A percentile compares a stretch with the other conserved stretches of the same genome.
phyloP scores from a whole-genome alignment of 441 rosid species.

The Euphorbia celastroides region DNA sequence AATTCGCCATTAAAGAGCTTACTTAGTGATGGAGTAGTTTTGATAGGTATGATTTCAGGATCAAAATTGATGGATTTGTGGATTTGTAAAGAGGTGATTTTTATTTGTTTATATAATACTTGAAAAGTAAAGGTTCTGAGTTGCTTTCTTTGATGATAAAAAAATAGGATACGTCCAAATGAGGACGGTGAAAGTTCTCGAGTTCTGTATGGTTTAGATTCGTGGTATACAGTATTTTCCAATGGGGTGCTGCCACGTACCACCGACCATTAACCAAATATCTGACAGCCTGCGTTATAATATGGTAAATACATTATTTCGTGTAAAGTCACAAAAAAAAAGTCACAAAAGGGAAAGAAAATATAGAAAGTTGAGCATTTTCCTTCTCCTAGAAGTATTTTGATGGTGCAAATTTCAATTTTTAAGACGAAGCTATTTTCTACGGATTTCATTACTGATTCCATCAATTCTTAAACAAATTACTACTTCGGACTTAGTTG shows the following conservation, averaged over 20 bases:
- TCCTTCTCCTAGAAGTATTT: no score
- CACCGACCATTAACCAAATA: conserved; percentile 24
- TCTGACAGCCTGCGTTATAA: not conserved
- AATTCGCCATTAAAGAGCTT: conserved; percentile 5
- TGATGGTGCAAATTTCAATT: no score
- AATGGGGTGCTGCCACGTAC: conserved; percentile 22
- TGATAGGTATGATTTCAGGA: not conserved
- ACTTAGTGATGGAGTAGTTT: no score
- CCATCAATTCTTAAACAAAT: no score
- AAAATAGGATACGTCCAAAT: conserved; percentile 4
- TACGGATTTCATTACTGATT: no score
- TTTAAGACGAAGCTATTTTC: no score
- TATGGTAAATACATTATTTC: no score
- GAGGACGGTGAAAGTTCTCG: conserved; percentile 16
- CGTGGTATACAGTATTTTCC: not conserved
- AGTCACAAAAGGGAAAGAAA: no score
- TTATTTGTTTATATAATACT: not conserved
- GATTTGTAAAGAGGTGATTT: no score
- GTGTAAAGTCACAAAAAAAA: no score
- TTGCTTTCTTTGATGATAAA: not conserved
- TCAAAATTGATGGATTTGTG: not conserved
- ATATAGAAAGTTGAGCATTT: no score
- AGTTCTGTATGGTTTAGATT: conserved; percentile 7
- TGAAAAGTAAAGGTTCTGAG: not conserved
- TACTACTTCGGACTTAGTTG: no score